Base-by-base conservation (phyloP, 2,329 filamentous ascomycete species). In the Dothiorella sarmentorum region DNA sequence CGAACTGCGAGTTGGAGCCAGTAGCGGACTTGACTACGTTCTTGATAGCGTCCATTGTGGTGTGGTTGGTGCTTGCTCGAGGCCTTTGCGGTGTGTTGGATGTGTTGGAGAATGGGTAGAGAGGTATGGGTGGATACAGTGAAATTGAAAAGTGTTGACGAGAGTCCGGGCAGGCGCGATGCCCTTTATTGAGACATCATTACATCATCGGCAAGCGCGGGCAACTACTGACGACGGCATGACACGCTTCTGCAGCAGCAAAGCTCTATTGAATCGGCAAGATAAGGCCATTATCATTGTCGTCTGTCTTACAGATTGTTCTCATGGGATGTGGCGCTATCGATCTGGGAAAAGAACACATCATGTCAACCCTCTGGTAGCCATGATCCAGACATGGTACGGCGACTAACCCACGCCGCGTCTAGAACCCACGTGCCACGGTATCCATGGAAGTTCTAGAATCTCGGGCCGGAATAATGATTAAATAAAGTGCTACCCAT, bases 1-100 rank as follows among this genome's bases (percentile, higher is more conserved):
- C 57, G 38, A 53, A 59, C 18, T 59, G 47, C 13, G 57, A 59
- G 15, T 22, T 7, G 17, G 49, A 38, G 33, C 24, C 49, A 18
- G 35, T 53, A n/a, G 49, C 22, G 15, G 22, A 53, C 29, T 53
- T 53, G 35, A 53, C 20, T 11, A n/a, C 35, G 37, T 42, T 53
- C 49, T 42, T 40, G 49, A 38, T 4, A 2, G 49, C 27, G 4
- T 53, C 35, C 38, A 44, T 56, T 15, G 18, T 24, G 35, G 2
- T n/a, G 4, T n/a, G n/a, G n/a, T n/a, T n/a, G n/a, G n/a, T n/a
- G n/a, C n/a, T n/a, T n/a, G n/a, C n/a, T n/a, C n/a, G n/a, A n/a
- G n/a, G n/a, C n/a, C n/a, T n/a, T n/a, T n/a, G n/a, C n/a, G n/a
- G n/a, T n/a, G n/a, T n/a, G n/a, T n/a, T n/a, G n/a, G n/a, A n/a